Percentiles rank a stretch among this genome's conserved stretches.
Conservation (phyloP, 176 grass and related monocot species). For the Carex scoparia region DNA sequence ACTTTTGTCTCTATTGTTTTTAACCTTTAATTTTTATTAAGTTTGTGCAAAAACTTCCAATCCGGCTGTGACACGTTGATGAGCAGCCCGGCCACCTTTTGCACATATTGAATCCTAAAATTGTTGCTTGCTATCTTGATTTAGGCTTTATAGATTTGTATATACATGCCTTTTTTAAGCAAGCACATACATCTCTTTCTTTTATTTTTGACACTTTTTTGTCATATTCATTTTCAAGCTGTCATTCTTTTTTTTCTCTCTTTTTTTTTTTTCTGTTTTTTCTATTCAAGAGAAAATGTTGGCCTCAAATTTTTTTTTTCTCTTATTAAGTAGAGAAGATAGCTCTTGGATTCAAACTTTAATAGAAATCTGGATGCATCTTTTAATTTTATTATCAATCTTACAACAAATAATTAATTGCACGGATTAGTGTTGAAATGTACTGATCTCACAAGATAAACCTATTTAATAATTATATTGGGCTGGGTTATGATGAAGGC, state of each 20-base stretch:
- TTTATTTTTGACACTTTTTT: background rate
- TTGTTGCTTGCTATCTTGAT: slow-evolving; percentile 11
- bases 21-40: background rate
- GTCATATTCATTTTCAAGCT: too few species aligned
- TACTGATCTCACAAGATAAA: background rate
- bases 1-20: background rate
- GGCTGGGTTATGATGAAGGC: too few species aligned
- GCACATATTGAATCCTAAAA: slow-evolving; percentile 45
- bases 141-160: slow-evolving; percentile 32
- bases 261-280: too few species aligned
- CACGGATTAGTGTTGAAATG: background rate
- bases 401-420: background rate
- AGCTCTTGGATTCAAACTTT: too few species aligned
- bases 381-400: too few species aligned
- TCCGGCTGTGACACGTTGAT: slow-evolving; percentile 68
- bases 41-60: slow-evolving; percentile 88
- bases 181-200: slow-evolving; percentile 30
- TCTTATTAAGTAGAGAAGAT: too few species aligned
- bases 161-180: slow-evolving; percentile 28
- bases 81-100: slow-evolving; percentile 90
- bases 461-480: background rate
- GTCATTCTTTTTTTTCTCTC: too few species aligned
- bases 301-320: too few species aligned
- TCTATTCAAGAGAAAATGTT: too few species aligned
- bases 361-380: too few species aligned